Evolutionary conservation across 768 basidiomycete genomes (phyloP).

Genomic region (Mycena capillaripes): DNA sequence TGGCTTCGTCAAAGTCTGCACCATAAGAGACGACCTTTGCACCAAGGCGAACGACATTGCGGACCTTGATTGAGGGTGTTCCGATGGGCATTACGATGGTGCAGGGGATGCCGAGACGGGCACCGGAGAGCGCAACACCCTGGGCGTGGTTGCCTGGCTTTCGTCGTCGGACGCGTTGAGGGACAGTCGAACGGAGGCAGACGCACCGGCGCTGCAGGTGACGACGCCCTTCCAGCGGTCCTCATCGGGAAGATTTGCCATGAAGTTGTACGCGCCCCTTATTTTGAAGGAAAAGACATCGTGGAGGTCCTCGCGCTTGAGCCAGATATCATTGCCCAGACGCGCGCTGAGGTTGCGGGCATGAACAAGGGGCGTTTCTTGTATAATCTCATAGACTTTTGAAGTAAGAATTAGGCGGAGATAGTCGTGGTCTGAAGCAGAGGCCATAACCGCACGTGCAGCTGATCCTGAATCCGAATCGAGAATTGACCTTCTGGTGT

Average conservation of each 20-base stretch:
- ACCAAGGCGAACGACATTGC: constrained; percentile 94
- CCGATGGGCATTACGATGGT: constrained; percentile 99
- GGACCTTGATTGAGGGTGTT: constrained; percentile 96
- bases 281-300: constrained; percentile 99
- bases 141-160: constrained; percentile 95
- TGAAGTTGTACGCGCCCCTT: constrained; percentile 98
- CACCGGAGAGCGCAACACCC: constrained; percentile 96
- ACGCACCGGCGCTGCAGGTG: constrained; percentile 98
- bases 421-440: constrained; percentile 73
- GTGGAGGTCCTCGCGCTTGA: constrained; percentile 97
- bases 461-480: no score
- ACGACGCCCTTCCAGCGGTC: constrained; percentile 98
- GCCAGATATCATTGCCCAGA: constrained; percentile 93
- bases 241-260: constrained; percentile 89
- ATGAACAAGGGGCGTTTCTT: constrained; percentile 90
- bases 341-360: constrained; percentile 90
- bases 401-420: constrained; percentile 89
- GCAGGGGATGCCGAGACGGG: constrained; percentile 89
- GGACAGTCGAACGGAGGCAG: constrained; percentile 54
- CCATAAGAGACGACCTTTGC: constrained; percentile 96
- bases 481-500: no score
- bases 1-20: constrained; percentile 95
- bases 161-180: not conserved
- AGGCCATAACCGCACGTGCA: no score
- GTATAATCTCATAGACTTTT: constrained; percentile 91